Evolutionary conservation across 2,329 filamentous ascomycete genomes (phyloP).

Genomic region (Colletotrichum truncatum): DNA sequence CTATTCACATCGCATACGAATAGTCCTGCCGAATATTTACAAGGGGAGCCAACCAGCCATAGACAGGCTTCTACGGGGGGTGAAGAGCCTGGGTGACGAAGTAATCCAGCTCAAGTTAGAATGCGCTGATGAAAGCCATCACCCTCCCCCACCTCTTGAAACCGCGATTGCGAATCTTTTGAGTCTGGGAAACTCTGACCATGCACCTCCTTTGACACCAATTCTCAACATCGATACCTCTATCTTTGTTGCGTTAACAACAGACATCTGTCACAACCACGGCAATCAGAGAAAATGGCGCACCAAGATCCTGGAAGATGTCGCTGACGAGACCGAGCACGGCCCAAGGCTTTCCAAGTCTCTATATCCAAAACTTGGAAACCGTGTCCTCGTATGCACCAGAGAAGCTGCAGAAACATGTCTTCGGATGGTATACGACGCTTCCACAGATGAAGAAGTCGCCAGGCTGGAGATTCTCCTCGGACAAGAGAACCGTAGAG

Average conservation of each 20-base stretch:
- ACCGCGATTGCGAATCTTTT: constrained; percentile 41
- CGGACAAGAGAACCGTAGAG: background rate
- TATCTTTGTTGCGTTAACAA: constrained; percentile 48
- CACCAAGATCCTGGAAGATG: constrained; percentile 25
- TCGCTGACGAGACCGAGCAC: constrained; percentile 26
- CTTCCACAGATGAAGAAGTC: constrained; percentile 20
- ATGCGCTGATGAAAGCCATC: constrained; percentile 29
- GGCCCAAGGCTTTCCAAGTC: constrained; percentile 29
- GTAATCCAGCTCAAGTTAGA: constrained; percentile 43
- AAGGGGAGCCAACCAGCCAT: constrained; percentile 39
- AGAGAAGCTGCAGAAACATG: constrained; percentile 48
- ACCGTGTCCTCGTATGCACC: constrained; percentile 46
- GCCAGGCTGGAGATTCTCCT: constrained; percentile 13
- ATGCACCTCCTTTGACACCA: constrained; percentile 37
- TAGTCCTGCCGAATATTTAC: constrained; percentile 44
- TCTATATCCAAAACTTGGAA: constrained; percentile 44
- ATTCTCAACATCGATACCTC: constrained; percentile 51
- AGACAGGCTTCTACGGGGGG: constrained; percentile 40
- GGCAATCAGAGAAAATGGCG: constrained; percentile 44
- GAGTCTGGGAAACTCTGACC: constrained; percentile 35
- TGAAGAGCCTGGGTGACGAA: constrained; percentile 39
- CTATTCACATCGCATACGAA: constrained; percentile 45
- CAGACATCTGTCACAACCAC: constrained; percentile 46
- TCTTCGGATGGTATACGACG: constrained; percentile 31
- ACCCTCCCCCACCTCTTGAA: constrained; percentile 35